A percentile compares a stretch with the other conserved stretches of the same genome.
Evolutionary conservation across 805 yeast genomes (phyloP).

Genomic region (Suhomyces xylopsoci): DNA sequence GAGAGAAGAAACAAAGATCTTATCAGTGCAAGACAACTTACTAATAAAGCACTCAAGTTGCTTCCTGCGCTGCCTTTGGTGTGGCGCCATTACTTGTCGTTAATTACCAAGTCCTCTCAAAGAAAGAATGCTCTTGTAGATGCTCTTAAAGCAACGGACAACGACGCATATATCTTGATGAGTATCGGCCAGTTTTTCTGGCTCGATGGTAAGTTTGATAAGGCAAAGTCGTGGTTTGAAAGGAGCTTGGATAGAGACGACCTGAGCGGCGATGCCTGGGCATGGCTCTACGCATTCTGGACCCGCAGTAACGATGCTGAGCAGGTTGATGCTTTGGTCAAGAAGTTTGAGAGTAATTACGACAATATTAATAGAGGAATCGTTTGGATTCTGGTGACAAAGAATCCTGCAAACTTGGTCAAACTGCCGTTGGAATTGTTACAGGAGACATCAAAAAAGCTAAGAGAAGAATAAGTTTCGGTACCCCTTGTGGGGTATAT

Average conservation of each 20-base stretch:
- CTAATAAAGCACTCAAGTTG: constrained; percentile 56
- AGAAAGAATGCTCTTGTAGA: constrained; percentile 59
- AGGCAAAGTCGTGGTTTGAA: constrained; percentile 73
- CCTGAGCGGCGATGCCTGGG: constrained; percentile 75
- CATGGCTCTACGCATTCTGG: constrained; percentile 54
- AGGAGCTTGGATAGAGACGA: constrained; percentile 56
- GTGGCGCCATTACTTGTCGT: constrained; percentile 62
- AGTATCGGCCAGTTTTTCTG: constrained; percentile 68
- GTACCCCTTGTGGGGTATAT: not conserved
- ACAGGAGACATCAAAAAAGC: constrained; percentile 15
- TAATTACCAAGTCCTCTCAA: constrained; percentile 46
- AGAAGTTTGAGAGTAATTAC: constrained; percentile 25
- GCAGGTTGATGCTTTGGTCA: constrained; percentile 35
- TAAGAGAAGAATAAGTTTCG: not conserved
- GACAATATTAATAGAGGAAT: constrained; percentile 58
- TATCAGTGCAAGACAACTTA: constrained; percentile 50
- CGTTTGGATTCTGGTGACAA: constrained; percentile 53
- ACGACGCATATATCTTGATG: constrained; percentile 54
- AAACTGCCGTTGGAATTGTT: constrained; percentile 41
- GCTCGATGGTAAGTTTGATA: constrained; percentile 57
- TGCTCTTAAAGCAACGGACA: constrained; percentile 66
- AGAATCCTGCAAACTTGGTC: constrained; percentile 47
- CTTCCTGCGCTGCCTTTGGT: constrained; percentile 58
- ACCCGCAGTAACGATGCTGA: constrained; percentile 35
- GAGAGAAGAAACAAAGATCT: constrained; percentile 52